Evolutionary conservation across 2,329 filamentous ascomycete genomes (phyloP).

Genomic region (Epichloe coenophiala): DNA sequence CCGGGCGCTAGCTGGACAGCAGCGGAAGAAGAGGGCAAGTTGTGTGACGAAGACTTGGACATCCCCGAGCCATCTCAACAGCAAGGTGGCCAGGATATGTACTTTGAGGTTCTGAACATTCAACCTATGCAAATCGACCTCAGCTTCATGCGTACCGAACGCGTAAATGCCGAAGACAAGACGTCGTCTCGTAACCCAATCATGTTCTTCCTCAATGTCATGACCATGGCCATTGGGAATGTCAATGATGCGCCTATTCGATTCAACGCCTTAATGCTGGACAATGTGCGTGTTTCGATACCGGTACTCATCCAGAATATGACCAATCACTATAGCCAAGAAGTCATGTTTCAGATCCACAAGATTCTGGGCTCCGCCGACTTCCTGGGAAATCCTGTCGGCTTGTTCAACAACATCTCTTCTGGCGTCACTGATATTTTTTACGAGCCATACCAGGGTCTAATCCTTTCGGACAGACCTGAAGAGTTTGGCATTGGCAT

Average conservation of each 20-base stretch:
- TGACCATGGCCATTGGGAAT: conserved; percentile 98
- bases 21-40: conserved; percentile 60
- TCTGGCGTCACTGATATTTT: conserved; percentile 97
- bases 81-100: conserved; percentile 81
- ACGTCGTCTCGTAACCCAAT: conserved; percentile 81
- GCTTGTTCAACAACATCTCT: conserved; percentile 94
- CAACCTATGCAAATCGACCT: conserved; percentile 97
- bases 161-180: conserved; percentile 92
- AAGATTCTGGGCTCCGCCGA: conserved; percentile 95
- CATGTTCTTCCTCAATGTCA: conserved; percentile 97
- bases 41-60: conserved; percentile 81
- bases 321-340: conserved; percentile 90
- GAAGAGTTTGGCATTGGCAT: conserved; percentile 93
- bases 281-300: conserved; percentile 86
- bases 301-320: conserved; percentile 74
- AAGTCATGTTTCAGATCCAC: conserved; percentile 90
- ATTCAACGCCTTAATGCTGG: conserved; percentile 84
- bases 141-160: conserved; percentile 92
- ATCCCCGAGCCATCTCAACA: conserved; percentile 84
- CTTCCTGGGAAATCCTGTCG: conserved; percentile 94
- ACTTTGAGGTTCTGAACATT: conserved; percentile 93
- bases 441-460: conserved; percentile 96
- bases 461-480: conserved; percentile 90
- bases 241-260: conserved; percentile 95
- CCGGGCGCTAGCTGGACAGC: conserved; percentile 69